A percentile compares a stretch with the other conserved stretches of the same genome.
Evolutionary conservation across 345 rosid genomes (phyloP).

Genomic region (Populus tremula): DNA sequence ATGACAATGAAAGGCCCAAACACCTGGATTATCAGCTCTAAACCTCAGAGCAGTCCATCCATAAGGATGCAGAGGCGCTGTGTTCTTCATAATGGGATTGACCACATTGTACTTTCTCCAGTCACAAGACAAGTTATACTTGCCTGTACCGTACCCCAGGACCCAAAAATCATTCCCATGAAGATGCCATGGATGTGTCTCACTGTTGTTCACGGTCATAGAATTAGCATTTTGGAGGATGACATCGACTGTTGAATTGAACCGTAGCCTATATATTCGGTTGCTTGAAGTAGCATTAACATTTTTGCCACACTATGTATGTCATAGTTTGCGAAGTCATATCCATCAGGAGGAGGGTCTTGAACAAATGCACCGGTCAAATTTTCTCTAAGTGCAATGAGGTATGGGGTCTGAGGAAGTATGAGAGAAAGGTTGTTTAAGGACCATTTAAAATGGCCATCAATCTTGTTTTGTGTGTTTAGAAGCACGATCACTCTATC

Average conservation of each 20-base stretch:
- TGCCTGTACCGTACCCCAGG: slow-evolving; percentile 52
- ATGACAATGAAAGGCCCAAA: slow-evolving; percentile 66
- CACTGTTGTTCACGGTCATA: slow-evolving; percentile 35
- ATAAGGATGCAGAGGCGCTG: slow-evolving; percentile 57
- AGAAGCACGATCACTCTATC: slow-evolving; percentile 52
- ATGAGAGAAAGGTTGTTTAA: slow-evolving; percentile 61
- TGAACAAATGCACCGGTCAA: slow-evolving; percentile 37
- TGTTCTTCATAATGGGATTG: slow-evolving; percentile 61
- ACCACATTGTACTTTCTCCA: slow-evolving; percentile 42
- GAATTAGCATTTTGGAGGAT: slow-evolving; percentile 60
- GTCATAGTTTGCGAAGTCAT: slow-evolving; percentile 24
- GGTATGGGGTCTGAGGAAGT: slow-evolving; percentile 53
- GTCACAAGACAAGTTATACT: slow-evolving; percentile 42
- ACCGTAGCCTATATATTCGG: slow-evolving; percentile 45
- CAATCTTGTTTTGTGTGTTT: slow-evolving; percentile 54
- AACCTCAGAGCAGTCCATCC: slow-evolving; percentile 68
- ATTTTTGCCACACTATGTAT: slow-evolving; percentile 13
- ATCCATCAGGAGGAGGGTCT: slow-evolving; percentile 41
- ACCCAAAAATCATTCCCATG: slow-evolving; percentile 78
- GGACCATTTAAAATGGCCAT: slow-evolving; percentile 46
- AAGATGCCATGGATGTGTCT: slow-evolving; percentile 71
- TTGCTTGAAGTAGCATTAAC: slow-evolving; percentile 36
- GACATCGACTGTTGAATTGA: slow-evolving; percentile 54
- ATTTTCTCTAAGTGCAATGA: slow-evolving; percentile 53
- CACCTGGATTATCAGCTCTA: slow-evolving; percentile 55